Percentiles rank a stretch among this genome's conserved stretches.
Evolutionary conservation across 2,329 filamentous ascomycete genomes (phyloP).

Genomic region (Chalara sp.): DNA sequence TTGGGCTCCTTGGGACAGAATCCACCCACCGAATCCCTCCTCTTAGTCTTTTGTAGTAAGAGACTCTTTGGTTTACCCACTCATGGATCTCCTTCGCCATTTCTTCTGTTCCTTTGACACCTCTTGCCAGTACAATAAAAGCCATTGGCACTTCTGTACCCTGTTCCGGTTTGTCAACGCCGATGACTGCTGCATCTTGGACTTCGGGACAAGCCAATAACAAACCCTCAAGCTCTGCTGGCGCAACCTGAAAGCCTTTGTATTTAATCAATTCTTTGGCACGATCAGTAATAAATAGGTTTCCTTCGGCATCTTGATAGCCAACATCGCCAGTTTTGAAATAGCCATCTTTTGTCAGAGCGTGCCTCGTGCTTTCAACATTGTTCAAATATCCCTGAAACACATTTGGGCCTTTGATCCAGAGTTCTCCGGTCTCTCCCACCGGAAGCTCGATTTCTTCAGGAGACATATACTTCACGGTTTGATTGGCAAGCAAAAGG

Average conservation of each 20-base stretch:
- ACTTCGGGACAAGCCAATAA: constrained; percentile 37
- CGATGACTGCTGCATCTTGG: constrained; percentile 55
- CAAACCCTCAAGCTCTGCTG: constrained; percentile 53
- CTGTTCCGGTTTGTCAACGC: constrained; percentile 50
- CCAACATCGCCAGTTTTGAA: constrained; percentile 79
- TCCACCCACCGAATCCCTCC: constrained; percentile 62
- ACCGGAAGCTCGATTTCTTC: constrained; percentile 34
- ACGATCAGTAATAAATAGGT: constrained; percentile 85
- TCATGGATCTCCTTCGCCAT: constrained; percentile 40
- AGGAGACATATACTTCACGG: constrained; percentile 65
- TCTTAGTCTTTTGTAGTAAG: constrained; percentile 59
- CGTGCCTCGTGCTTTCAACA: constrained; percentile 58
- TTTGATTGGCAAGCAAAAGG: constrained; percentile 67
- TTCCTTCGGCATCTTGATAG: constrained; percentile 65
- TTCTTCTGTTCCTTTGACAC: constrained; percentile 21
- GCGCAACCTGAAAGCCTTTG: constrained; percentile 65
- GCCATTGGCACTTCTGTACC: constrained; percentile 65
- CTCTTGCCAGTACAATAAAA: constrained; percentile 45
- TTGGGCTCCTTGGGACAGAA: constrained; percentile 61
- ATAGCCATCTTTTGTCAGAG: constrained; percentile 68
- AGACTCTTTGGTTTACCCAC: constrained; percentile 53
- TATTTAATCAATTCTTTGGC: constrained; percentile 63
- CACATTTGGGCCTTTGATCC: constrained; percentile 56
- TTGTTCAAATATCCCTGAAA: constrained; percentile 54
- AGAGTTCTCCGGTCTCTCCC: constrained; percentile 62